Evolutionary conservation across 331 rosid species (phyloP).

Genomic region (Ulmus americana): DNA sequence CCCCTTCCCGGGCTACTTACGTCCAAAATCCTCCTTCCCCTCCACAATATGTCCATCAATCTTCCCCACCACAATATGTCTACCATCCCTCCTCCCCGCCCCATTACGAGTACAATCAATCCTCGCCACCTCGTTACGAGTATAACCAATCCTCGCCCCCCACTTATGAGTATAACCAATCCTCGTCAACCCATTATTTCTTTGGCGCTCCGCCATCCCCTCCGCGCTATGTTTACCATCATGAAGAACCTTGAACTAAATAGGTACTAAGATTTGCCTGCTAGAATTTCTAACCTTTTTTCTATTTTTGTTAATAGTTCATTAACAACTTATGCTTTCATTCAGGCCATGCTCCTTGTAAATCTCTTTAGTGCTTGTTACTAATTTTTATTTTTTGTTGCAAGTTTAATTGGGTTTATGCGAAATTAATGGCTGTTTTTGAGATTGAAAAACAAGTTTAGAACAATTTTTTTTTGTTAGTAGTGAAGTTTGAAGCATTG

Average conservation of each 20-base stretch:
- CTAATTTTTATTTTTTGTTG: background rate
- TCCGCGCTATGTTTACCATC: slow-evolving; percentile 16
- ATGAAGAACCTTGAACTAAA: slow-evolving; percentile 20
- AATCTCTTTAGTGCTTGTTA: slow-evolving; percentile 1
- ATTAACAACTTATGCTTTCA: background rate
- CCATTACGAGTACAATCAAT: slow-evolving; percentile 30
- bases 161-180: slow-evolving; percentile 29
- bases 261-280: no score
- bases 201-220: slow-evolving; percentile 31
- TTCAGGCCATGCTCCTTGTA: background rate
- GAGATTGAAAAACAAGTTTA: background rate
- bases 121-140: slow-evolving; percentile 28
- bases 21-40: slow-evolving; percentile 28
- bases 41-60: slow-evolving; percentile 25
- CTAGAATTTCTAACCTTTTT: slow-evolving; percentile 11
- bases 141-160: slow-evolving; percentile 39
- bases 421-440: background rate
- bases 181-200: slow-evolving; percentile 34
- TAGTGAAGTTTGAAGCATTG: background rate
- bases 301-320: slow-evolving; percentile 2
- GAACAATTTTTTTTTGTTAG: background rate
- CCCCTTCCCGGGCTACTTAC: slow-evolving; percentile 42
- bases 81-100: slow-evolving; percentile 40
- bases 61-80: slow-evolving; percentile 38
- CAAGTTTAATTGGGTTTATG: background rate